phyloP scores from a whole-genome alignment of 176 grass and related monocot genomes.

The Zea luxurians region DNA sequence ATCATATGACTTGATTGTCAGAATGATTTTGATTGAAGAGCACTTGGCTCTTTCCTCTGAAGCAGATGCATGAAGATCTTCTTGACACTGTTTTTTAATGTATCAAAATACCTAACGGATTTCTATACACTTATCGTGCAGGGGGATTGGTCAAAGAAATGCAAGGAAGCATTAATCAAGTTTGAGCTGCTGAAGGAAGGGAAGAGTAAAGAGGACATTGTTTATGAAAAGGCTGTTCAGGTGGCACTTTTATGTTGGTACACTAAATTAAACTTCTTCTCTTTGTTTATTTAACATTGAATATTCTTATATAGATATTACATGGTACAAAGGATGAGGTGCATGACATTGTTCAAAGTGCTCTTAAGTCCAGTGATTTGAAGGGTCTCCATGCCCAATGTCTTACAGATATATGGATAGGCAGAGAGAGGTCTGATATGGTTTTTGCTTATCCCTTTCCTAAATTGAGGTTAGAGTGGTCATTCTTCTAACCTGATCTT shows the following conservation, averaged over 20 bases:
- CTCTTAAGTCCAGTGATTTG: conserved; percentile 67
- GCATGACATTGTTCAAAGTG: conserved; percentile 58
- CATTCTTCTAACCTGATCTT: conserved; percentile 36
- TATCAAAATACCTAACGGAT: conserved; percentile 14
- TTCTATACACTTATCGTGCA: conserved; percentile 40
- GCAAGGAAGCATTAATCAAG: conserved; percentile 62
- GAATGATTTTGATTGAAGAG: background rate
- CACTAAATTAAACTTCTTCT: conserved; percentile 26
- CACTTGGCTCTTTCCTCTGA: conserved; percentile 7
- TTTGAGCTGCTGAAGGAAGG: conserved; percentile 74
- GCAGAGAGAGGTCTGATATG: conserved; percentile 61
- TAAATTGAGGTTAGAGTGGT: conserved; percentile 24
- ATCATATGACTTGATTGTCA: conserved; percentile 18
- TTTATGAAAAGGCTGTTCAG: conserved; percentile 83
- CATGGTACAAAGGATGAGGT: conserved; percentile 79
- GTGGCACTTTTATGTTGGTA: conserved; percentile 36
- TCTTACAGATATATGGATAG: conserved; percentile 95
- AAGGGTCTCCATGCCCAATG: conserved; percentile 85
- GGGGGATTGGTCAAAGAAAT: conserved; percentile 79
- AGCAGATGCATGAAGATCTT: conserved; percentile 10
- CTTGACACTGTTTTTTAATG: background rate
- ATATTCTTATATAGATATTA: conserved; percentile 68
- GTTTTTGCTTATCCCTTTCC: conserved; percentile 10
- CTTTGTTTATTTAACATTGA: conserved; percentile 19
- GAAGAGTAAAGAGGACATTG: conserved; percentile 71